A percentile compares a stretch with the other conserved stretches of the same genome.
These are phyloP conservation scores for Dysphania ambrosioides DNA, from an alignment of 148 eudicot genomes.

Conservation along the genomic window DNA sequence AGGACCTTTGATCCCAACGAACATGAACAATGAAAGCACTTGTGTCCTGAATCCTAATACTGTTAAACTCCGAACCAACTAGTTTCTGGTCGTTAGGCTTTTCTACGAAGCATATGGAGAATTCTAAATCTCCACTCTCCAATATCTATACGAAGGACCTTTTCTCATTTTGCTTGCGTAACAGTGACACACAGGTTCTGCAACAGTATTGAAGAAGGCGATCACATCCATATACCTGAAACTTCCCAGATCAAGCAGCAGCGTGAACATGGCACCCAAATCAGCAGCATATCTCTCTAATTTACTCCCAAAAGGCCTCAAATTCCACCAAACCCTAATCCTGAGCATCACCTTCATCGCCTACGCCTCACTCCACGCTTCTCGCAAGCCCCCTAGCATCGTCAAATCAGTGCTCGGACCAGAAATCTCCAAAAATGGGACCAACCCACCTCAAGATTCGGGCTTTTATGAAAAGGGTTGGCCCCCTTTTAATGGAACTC, in stretches of 20 bases:
- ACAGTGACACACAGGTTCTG: too few species aligned
- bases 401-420: constrained; percentile 78
- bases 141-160: too few species aligned
- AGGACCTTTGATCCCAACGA: too few species aligned
- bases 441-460: constrained; percentile 28
- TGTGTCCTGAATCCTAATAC: too few species aligned
- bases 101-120: too few species aligned
- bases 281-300: constrained; percentile 42
- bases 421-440: constrained; percentile 25
- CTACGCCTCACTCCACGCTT: constrained; percentile 86
- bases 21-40: too few species aligned
- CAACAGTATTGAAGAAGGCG: neutral
- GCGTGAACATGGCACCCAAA: constrained; percentile 10
- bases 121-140: too few species aligned
- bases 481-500: constrained; percentile 71
- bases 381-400: constrained; percentile 94
- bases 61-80: too few species aligned
- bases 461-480: constrained; percentile 46
- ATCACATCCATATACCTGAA: too few species aligned
- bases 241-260: too few species aligned
- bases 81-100: too few species aligned
- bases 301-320: constrained; percentile 41
- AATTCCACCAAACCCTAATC: constrained; percentile 52
- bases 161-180: too few species aligned
- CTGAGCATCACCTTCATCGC: constrained; percentile 76